Base-by-base conservation (phyloP, 257 asterid genomes). In the Ilex asprella region DNA sequence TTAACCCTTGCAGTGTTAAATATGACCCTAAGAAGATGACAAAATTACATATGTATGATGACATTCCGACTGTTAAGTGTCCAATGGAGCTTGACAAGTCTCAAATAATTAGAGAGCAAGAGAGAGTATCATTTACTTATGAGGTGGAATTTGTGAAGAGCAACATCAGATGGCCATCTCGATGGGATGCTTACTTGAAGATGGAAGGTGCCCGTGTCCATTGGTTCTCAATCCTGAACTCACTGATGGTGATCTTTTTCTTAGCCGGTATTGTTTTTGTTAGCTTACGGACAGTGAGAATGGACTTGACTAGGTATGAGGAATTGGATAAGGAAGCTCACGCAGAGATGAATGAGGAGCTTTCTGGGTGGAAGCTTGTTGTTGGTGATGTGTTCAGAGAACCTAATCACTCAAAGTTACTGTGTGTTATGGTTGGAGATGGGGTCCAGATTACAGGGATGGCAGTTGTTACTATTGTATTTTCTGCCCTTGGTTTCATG, bases 151-250 rank as follows among this genome's bases (percentile, higher is more conserved):
- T 54, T 55, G 69, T 41, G 44, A 64, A 64, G 55, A 64, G 69
- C 58, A 30, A 64, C 29, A 27, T 39, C 29, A 64, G 46, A 64
- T 64, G 69, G 69, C 69, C 69, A 54, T 64, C 69, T 39, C 41
- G 69, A 55, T 64, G 69, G 69, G 69, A 64, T 55, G 69, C 69
- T 39, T 64, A 64, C 21, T 47, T 64, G 44, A 64, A 64, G 61
- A 64, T 55, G 61, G 69, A 64, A 55, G 69, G 69, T 31, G 43
- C 51, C 12, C 69, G 69, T 21, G 69, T 64, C 2, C 69, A 64
- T 47, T 64, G 69, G 69, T 64, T 64, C 49, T 64, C 69, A 13
- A 64, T 64, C 30, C 55, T 64, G 7, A 64, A 64, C 44, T 64
- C 69, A 16, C 27, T 64, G 61, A 64, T 64, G 69, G 69, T 64